phyloP scores from a whole-genome alignment of 2,329 filamentous ascomycete species.

The Ceratocystis eucalypticola region DNA sequence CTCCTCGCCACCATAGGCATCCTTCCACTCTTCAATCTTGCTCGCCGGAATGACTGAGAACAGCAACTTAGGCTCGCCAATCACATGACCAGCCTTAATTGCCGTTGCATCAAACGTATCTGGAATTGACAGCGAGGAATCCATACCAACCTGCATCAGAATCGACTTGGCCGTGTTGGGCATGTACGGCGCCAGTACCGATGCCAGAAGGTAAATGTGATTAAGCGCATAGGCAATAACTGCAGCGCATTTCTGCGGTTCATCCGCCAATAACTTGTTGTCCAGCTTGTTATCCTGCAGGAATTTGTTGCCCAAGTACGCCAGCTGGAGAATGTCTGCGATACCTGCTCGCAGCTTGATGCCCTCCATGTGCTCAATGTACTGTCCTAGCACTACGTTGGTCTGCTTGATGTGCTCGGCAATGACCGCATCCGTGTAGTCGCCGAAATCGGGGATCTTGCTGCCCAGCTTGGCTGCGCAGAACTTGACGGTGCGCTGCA shows the following conservation, averaged over 20 bases:
- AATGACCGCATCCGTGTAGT: slow-evolving; percentile 42
- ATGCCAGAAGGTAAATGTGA: slow-evolving; percentile 68
- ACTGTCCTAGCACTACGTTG: slow-evolving; percentile 52
- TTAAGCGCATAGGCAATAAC: slow-evolving; percentile 72
- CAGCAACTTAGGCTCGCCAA: slow-evolving; percentile 65
- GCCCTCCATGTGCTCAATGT: slow-evolving; percentile 53
- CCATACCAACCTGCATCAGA: slow-evolving; percentile 56
- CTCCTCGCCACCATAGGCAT: slow-evolving; percentile 53
- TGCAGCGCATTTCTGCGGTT: slow-evolving; percentile 40
- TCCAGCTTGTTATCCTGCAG: slow-evolving; percentile 41
- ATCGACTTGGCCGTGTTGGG: slow-evolving; percentile 65
- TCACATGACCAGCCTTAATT: slow-evolving; percentile 60
- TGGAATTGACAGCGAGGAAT: slow-evolving; percentile 43
- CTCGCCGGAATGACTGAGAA: slow-evolving; percentile 73
- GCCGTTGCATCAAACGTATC: slow-evolving; percentile 49
- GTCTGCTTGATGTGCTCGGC: slow-evolving; percentile 46
- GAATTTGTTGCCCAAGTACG: slow-evolving; percentile 39
- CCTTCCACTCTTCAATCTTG: slow-evolving; percentile 73
- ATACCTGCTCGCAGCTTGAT: slow-evolving; percentile 58
- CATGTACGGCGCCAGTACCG: slow-evolving; percentile 71
- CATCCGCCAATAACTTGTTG: slow-evolving; percentile 40
- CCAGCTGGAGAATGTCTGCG: slow-evolving; percentile 52
- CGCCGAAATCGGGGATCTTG: slow-evolving; percentile 46
- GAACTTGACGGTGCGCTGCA: slow-evolving; percentile 62
- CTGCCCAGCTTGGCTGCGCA: slow-evolving; percentile 62